Conservation (phyloP, 768 basidiomycete genomes). For the Mycena olivaceomarginata region DNA sequence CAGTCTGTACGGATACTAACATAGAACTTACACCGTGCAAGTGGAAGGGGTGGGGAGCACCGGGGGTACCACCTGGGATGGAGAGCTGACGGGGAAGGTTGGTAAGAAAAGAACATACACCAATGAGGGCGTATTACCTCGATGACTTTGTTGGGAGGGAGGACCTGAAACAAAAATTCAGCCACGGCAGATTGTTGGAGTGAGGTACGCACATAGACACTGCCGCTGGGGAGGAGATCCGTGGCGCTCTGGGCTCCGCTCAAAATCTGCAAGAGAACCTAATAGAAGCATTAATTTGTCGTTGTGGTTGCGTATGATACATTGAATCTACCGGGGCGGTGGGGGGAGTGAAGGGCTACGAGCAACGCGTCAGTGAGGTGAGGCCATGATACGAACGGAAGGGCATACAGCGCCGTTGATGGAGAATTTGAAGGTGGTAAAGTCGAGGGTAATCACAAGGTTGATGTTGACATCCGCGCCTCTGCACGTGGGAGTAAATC, state of each 20-base stretch:
- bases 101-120: background rate
- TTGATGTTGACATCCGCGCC: conserved; percentile 53
- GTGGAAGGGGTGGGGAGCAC: conserved; percentile 42
- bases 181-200: too few relatives aligned
- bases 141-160: conserved; percentile 62
- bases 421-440: conserved; percentile 48
- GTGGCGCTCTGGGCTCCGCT: conserved; percentile 59
- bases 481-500: too few relatives aligned
- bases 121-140: conserved; percentile 45
- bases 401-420: conserved; percentile 52
- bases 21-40: conserved; percentile 37
- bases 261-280: conserved; percentile 65
- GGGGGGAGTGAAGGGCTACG: conserved; percentile 50
- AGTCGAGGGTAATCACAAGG: conserved; percentile 45
- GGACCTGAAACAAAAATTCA: conserved; percentile 16
- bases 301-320: too few relatives aligned
- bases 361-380: too few relatives aligned
- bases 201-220: conserved; percentile 50
- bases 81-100: conserved; percentile 43
- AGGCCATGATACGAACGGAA: background rate
- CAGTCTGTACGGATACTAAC: background rate
- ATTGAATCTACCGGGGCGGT: conserved; percentile 51
- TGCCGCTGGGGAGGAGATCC: conserved; percentile 54
- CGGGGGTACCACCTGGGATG: conserved; percentile 52
- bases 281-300: too few relatives aligned